A percentile compares a stretch with the other conserved stretches of the same genome.
phyloP scores from a whole-genome alignment of 352 stramenopile species.

The Phytophthora hibernalis region DNA sequence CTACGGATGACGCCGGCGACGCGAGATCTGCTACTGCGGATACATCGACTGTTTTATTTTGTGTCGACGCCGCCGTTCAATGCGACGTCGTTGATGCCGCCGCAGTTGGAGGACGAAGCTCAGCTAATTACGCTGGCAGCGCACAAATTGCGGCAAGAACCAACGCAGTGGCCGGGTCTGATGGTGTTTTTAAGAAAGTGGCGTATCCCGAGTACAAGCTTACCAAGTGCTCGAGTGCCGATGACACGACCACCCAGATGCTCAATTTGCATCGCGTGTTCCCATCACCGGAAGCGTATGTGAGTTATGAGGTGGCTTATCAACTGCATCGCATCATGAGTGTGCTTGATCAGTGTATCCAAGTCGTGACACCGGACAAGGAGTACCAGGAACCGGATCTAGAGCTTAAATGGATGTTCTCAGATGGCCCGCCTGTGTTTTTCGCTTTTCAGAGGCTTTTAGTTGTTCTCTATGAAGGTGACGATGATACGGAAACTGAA shows the following conservation, averaged over 20 bases:
- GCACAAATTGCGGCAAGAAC: conserved; percentile 46
- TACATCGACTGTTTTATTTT: conserved; percentile 83
- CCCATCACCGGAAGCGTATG: conserved; percentile 55
- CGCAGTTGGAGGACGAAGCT: conserved; percentile 21
- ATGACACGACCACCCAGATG: conserved; percentile 3
- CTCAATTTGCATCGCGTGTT: conserved; percentile 49
- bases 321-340: conserved; percentile 62
- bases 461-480: conserved; percentile 24
- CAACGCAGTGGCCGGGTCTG: conserved; percentile 75
- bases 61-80: conserved; percentile 50
- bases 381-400: conserved; percentile 49
- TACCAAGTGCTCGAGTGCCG: conserved; percentile 18
- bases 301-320: conserved; percentile 73
- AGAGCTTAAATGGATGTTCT: conserved; percentile 55
- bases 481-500: conserved; percentile 30
- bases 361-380: conserved; percentile 43
- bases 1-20: conserved; percentile 50
- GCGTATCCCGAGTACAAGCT: conserved; percentile 65
- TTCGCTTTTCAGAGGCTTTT: conserved; percentile 60
- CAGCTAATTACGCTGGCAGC: conserved; percentile 37
- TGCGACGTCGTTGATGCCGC: conserved; percentile 26
- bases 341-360: conserved; percentile 52
- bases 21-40: conserved; percentile 64
- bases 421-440: conserved; percentile 46
- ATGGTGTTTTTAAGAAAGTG: conserved; percentile 80